Conservation (phyloP, 345 rosid species). For the Eucalyptus sp. region DNA sequence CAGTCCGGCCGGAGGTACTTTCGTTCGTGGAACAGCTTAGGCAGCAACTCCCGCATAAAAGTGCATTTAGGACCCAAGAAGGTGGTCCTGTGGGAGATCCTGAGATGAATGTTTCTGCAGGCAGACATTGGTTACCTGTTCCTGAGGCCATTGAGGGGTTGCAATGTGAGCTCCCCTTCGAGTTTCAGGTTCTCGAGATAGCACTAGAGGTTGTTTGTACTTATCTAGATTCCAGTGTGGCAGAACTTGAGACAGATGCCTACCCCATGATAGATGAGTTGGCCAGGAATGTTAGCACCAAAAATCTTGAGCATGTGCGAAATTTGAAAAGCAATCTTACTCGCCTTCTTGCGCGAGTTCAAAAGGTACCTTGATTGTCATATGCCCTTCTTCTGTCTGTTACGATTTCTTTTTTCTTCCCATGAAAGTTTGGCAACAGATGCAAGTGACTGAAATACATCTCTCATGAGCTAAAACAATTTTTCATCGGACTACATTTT, state of each 20-base stretch:
- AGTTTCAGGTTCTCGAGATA: constrained; percentile 91
- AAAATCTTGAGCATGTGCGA: constrained; percentile 86
- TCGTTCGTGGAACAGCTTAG: constrained; percentile 64
- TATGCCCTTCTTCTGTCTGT: background rate
- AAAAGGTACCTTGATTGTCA: constrained; percentile 43
- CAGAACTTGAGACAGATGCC: constrained; percentile 67
- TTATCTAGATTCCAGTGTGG: constrained; percentile 51
- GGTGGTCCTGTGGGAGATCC: constrained; percentile 13
- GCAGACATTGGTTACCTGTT: constrained; percentile 37
- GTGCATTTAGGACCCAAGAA: constrained; percentile 16
- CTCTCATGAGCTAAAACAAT: background rate
- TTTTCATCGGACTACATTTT: background rate
- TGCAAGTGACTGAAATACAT: background rate
- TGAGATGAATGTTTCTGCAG: constrained; percentile 29
- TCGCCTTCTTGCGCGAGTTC: constrained; percentile 80
- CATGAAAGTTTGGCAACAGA: background rate
- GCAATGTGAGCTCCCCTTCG: constrained; percentile 85
- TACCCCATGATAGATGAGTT: constrained; percentile 87
- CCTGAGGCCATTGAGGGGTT: constrained; percentile 69
- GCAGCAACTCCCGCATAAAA: constrained; percentile 56
- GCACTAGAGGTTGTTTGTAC: constrained; percentile 82
- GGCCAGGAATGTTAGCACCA: constrained; percentile 80
- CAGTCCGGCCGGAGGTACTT: constrained; percentile 69
- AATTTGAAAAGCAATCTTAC: constrained; percentile 89
- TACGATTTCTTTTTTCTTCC: background rate